phyloP scores from a whole-genome alignment of 2,329 filamentous ascomycete species.

The Alternaria gansuensis region DNA sequence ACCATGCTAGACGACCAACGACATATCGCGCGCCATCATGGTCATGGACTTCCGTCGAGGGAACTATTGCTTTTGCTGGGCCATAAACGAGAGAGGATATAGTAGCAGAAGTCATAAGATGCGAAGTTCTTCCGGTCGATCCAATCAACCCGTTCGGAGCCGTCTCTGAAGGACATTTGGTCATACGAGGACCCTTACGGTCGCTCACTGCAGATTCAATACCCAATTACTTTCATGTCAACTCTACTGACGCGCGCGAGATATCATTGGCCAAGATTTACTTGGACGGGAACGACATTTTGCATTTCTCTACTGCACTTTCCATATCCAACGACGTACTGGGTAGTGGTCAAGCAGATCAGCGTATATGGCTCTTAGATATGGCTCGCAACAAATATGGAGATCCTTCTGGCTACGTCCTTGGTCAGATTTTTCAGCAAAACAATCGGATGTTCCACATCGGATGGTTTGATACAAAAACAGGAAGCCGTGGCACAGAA shows the following conservation, averaged over 20 bases:
- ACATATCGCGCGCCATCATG: conserved; percentile 1
- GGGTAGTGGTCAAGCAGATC: not conserved
- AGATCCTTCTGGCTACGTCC: not conserved
- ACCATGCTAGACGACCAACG: not conserved
- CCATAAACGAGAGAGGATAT: not conserved
- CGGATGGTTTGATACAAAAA: not conserved
- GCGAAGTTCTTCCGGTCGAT: not conserved
- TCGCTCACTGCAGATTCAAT: not conserved
- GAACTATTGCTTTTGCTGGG: not conserved
- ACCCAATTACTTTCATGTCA: not conserved
- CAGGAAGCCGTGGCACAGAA: not conserved
- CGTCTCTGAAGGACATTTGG: not conserved
- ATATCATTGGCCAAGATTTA: not conserved
- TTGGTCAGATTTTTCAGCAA: not conserved
- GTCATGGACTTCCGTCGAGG: conserved; percentile 3
- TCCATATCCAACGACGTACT: too few species aligned
- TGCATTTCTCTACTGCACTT: not conserved
- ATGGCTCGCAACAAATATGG: not conserved
- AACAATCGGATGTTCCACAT: not conserved
- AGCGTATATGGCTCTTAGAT: not conserved
- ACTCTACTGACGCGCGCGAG: not conserved
- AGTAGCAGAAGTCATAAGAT: not conserved
- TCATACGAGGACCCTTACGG: not conserved
- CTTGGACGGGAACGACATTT: not conserved
- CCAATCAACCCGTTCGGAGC: not conserved